Percentiles rank a stretch among this genome's conserved stretches.
These are phyloP conservation scores for Coniochaeta hoffmannii DNA, from an alignment of 2,329 filamentous ascomycete species.

Conservation along the genomic window DNA sequence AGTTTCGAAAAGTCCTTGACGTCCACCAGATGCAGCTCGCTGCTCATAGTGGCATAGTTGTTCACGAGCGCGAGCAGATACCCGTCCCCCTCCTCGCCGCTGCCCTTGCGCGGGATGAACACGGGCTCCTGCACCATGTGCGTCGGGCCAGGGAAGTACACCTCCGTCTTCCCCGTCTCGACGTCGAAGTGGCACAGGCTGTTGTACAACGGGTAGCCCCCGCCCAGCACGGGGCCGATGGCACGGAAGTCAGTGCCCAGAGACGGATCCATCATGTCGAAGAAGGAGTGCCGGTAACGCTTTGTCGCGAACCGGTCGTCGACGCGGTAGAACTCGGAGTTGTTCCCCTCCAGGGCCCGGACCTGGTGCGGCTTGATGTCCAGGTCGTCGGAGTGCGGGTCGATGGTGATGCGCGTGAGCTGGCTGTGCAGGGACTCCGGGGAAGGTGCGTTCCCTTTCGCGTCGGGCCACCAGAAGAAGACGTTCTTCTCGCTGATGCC, in stretches of 20 bases:
- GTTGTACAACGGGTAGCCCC: conserved; percentile 24
- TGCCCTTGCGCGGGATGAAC: conserved; percentile 28
- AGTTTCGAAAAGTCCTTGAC: conserved; percentile 11
- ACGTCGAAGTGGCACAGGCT: conserved; percentile 22
- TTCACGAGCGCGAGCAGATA: conserved; percentile 30
- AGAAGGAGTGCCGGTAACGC: conserved; percentile 17
- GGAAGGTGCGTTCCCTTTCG: conserved; percentile 23
- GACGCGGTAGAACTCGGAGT: conserved; percentile 21
- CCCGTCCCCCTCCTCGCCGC: conserved; percentile 30
- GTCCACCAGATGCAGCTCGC: conserved; percentile 16
- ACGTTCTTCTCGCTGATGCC: conserved; percentile 28
- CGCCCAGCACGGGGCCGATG: conserved; percentile 20
- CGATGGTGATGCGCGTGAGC: conserved; percentile 17
- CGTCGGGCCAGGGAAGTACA: conserved; percentile 24
- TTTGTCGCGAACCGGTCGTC: conserved; percentile 20
- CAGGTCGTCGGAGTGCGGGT: conserved; percentile 15
- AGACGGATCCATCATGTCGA: conserved; percentile 20
- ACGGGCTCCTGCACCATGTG: conserved; percentile 34
- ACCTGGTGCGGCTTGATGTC: conserved; percentile 16
- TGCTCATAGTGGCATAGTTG: conserved; percentile 12
- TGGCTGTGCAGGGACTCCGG: conserved; percentile 19
- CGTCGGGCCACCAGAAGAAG: conserved; percentile 33
- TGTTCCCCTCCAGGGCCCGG: conserved; percentile 11
- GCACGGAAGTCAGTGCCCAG: conserved; percentile 19
- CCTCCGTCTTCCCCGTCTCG: conserved; percentile 15